Evolutionary conservation across 1,284 basidiomycete genomes (phyloP), one percentile per base, ranked within the genome.

Genomic region (Naganishia cerealis): DNA sequence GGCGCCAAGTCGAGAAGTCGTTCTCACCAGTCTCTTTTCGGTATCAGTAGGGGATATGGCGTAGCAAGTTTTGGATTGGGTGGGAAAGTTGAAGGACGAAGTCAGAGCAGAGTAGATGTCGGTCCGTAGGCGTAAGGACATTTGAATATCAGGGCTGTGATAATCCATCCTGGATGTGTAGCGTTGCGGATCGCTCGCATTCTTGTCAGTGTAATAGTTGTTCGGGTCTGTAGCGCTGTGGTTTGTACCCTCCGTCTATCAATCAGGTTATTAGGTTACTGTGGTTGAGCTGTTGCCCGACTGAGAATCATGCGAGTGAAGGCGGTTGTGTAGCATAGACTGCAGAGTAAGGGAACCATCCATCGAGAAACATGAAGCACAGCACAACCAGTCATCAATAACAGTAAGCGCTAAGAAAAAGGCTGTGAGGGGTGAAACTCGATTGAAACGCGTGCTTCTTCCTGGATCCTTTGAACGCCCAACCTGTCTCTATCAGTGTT

Each of bases 111-210:
- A 50, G 46, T 4, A 24, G 46, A 50, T 50, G 24, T 9, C 46
- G 21, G 46, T 50, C 46, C 46, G 46, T 24, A 10, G 46, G 13
- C 46, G 46, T 9, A 24, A n/a, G 46, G 46, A 50, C 46, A 3
- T 33, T 50, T 50, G 46, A 50, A 50, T 50, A 50, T 50, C 46
- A 50, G 46, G 46, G 46, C 46, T 50, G 46, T 50, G 46, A 50
- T 50, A 50, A 50, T 50, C n/a, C 18, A 50, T 50, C 40, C 10
- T 42, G 40, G n/a, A 50, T n/a, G 46, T 21, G 46, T 21, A 24
- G 46, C 24, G 46, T 21, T 50, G 46, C 46, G 46, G 46, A 50
- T 50, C 46, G 46, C 46, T 50, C 21, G 46, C 24, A n/a, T 24
- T 50, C 46, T n/a, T 50, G 46, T 50, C 21, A 50, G 46, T 50